Percentiles rank a stretch among this genome's conserved stretches.
Evolutionary conservation across 208 protist genomes (phyloP).

Genomic region (Wallacemonas collosoma): DNA sequence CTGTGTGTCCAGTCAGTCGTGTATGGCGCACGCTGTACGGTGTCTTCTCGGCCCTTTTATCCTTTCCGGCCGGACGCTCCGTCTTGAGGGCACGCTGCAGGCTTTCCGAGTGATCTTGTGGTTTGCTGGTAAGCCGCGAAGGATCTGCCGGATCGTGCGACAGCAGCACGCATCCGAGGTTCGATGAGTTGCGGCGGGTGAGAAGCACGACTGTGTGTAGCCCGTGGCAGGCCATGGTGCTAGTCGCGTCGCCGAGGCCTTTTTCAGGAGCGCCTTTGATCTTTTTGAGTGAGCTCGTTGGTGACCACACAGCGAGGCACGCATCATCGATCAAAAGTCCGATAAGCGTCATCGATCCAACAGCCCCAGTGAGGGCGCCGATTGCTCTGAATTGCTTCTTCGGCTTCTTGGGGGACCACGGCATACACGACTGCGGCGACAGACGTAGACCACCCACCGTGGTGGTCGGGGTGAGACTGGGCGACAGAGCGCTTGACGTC

Average conservation of each 20-base stretch:
- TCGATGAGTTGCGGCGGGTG: neutral
- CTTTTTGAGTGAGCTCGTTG: neutral
- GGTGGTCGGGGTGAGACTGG: neutral
- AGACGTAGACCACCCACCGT: neutral
- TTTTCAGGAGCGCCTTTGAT: constrained; percentile 19
- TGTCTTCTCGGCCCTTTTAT: neutral
- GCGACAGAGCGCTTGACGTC: neutral
- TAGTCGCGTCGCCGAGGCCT: neutral
- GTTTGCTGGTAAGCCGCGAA: constrained; percentile 16
- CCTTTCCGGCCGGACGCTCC: neutral
- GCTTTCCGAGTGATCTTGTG: constrained; percentile 26
- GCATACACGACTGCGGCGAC: neutral
- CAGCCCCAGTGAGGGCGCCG: neutral
- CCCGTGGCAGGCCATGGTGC: neutral
- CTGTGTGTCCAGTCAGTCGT: constrained; percentile 30
- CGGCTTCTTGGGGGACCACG: constrained; percentile 10
- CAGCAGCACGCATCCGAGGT: constrained; percentile 30
- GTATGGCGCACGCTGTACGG: constrained; percentile 36
- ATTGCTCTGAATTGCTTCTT: neutral
- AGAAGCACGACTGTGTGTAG: constrained; percentile 16
- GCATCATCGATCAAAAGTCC: neutral
- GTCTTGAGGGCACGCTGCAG: constrained; percentile 24
- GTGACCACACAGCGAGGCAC: constrained; percentile 25
- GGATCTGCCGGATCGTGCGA: constrained; percentile 19
- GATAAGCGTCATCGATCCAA: neutral